phyloP scores from a whole-genome alignment of 2,329 filamentous ascomycete genomes.

The Coniochaeta sp. region DNA sequence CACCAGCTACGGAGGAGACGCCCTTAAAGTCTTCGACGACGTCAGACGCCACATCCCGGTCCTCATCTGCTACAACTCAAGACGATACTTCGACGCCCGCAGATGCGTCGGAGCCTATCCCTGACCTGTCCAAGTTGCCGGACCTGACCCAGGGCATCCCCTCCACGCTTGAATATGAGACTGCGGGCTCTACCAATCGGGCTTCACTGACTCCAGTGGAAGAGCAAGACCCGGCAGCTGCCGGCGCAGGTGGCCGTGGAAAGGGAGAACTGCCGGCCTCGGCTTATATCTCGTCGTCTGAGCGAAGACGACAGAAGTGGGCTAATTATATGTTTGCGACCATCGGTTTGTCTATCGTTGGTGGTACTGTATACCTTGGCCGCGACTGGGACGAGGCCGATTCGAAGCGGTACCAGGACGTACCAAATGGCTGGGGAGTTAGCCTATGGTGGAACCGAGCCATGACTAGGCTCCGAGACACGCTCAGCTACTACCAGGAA shows the following conservation, averaged over 20 bases:
- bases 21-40: slow-evolving; percentile 3
- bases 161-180: slow-evolving; percentile 78
- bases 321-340: slow-evolving; percentile 67
- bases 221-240: slow-evolving; percentile 24
- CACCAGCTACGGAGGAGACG: neutral
- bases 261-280: slow-evolving; percentile 65
- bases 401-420: slow-evolving; percentile 57
- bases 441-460: slow-evolving; percentile 74
- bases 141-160: slow-evolving; percentile 93
- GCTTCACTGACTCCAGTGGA: slow-evolving; percentile 27
- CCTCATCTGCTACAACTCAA: neutral
- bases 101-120: slow-evolving; percentile 31
- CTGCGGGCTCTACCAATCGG: slow-evolving; percentile 36
- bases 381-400: slow-evolving; percentile 85
- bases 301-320: slow-evolving; percentile 69
- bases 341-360: slow-evolving; percentile 46
- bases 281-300: slow-evolving; percentile 84
- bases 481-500: slow-evolving; percentile 90
- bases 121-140: slow-evolving; percentile 64
- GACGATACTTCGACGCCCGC: slow-evolving; percentile 3
- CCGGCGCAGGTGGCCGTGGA: slow-evolving; percentile 44
- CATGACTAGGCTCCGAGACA: slow-evolving; percentile 64
- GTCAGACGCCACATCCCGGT: neutral
- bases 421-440: slow-evolving; percentile 72
- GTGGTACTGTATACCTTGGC: slow-evolving; percentile 67